phyloP scores from a whole-genome alignment of 2,329 filamentous ascomycete genomes.

The Penicillium fuscoglaucum region DNA sequence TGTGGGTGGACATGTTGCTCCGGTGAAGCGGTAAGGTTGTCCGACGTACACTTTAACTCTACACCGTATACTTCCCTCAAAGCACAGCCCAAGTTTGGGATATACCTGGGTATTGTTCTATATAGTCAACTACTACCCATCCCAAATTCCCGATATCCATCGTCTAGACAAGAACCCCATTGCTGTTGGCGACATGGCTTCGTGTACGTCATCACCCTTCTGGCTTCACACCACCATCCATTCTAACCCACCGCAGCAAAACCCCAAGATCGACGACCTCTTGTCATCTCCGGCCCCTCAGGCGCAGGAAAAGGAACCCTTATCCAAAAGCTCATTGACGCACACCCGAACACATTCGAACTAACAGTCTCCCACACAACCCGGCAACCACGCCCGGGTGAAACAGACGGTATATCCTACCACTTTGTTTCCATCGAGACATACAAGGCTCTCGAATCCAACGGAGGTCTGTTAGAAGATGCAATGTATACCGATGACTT shows the following conservation, averaged over 20 bases:
- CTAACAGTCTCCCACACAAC: too few species aligned
- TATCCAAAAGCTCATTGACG: not conserved
- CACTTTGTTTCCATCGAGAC: too few species aligned
- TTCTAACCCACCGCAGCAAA: not conserved
- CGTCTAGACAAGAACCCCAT: not conserved
- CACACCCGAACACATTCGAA: not conserved
- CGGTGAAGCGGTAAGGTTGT: not conserved
- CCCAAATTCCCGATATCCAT: not conserved
- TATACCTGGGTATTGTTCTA: too few species aligned
- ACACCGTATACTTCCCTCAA: too few species aligned
- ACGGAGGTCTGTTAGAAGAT: too few species aligned
- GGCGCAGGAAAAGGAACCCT: not conserved
- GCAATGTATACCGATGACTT: too few species aligned
- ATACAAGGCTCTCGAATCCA: too few species aligned
- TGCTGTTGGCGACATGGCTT: not conserved
- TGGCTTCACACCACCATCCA: not conserved
- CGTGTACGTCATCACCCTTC: not conserved
- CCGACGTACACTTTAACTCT: not conserved
- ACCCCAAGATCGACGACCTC: not conserved
- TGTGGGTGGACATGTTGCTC: too few species aligned
- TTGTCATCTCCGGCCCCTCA: not conserved
- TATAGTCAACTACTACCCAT: not conserved
- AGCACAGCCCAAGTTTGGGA: not conserved
- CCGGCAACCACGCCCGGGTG: too few species aligned
- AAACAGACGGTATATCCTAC: too few species aligned